These are phyloP conservation scores for Xylariaceae sp. DNA, from an alignment of 2,329 filamentous ascomycete genomes.

Conservation along the genomic window DNA sequence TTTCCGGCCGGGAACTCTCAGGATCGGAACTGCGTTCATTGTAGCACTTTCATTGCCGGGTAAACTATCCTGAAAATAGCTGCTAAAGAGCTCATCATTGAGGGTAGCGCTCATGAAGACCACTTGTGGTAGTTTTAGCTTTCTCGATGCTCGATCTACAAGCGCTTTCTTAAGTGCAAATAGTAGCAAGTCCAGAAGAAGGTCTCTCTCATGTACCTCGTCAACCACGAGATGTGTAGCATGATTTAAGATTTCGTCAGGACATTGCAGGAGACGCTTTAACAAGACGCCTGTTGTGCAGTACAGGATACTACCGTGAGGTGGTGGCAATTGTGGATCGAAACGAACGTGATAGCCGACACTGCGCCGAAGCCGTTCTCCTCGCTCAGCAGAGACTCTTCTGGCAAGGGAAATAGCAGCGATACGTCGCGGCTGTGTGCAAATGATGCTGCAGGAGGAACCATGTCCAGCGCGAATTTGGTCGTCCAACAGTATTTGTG, in stretches of 20 bases:
- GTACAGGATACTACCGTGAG: conserved; percentile 40
- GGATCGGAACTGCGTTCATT: neutral
- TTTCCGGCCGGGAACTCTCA: conserved; percentile 6
- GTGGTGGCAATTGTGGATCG: conserved; percentile 33
- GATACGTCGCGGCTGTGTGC: conserved; percentile 48
- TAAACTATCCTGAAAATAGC: neutral
- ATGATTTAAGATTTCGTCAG: conserved; percentile 38
- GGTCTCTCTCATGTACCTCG: conserved; percentile 35
- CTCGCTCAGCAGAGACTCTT: conserved; percentile 45
- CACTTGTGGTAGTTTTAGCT: conserved; percentile 1
- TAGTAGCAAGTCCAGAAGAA: neutral
- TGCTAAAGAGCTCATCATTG: conserved; percentile 6
- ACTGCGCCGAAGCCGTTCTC: conserved; percentile 37
- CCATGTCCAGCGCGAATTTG: conserved; percentile 38
- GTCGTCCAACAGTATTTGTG: conserved; percentile 53
- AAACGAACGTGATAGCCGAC: conserved; percentile 48
- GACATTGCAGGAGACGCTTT: conserved; percentile 39
- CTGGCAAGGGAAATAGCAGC: conserved; percentile 45
- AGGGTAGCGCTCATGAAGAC: conserved; percentile 12
- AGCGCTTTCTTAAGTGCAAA: neutral
- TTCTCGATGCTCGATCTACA: neutral
- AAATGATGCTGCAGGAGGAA: conserved; percentile 46
- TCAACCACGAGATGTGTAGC: conserved; percentile 50
- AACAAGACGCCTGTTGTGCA: conserved; percentile 50
- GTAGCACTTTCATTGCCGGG: neutral